These are phyloP conservation scores for Sherardia arvensis DNA, from an alignment of 257 asterid species.

Conservation along the genomic window DNA sequence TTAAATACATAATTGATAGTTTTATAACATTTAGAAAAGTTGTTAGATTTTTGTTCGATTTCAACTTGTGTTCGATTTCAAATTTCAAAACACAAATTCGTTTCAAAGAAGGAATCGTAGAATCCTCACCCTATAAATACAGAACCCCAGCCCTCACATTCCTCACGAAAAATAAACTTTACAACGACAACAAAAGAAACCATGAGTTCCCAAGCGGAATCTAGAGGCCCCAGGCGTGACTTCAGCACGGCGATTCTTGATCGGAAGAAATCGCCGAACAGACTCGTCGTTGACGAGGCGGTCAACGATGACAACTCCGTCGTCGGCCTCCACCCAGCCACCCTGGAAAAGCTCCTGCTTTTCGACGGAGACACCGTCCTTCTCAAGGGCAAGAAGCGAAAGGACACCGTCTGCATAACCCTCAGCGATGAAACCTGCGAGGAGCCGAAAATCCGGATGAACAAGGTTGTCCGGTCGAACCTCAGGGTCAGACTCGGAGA, in stretches of 20 bases:
- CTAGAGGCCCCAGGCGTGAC: slow-evolving; percentile 62
- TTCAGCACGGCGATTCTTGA: slow-evolving; percentile 77
- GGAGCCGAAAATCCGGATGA: not conserved
- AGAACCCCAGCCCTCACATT: not conserved
- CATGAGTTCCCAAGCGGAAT: not conserved
- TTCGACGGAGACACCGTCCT: slow-evolving; percentile 75
- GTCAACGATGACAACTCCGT: slow-evolving; percentile 63
- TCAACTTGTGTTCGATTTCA: not conserved
- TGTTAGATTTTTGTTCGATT: too few relatives aligned
- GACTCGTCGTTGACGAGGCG: slow-evolving; percentile 80
- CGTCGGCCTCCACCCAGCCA: slow-evolving; percentile 59
- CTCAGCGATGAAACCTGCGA: not conserved
- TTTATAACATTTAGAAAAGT: too few relatives aligned
- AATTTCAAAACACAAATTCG: not conserved
- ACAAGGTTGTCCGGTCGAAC: not conserved
- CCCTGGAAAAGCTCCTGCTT: slow-evolving; percentile 83
- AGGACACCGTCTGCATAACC: not conserved
- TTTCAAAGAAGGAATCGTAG: not conserved
- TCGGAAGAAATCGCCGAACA: slow-evolving; percentile 71
- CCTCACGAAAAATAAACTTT: not conserved
- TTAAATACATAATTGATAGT: too few relatives aligned
- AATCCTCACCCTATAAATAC: not conserved
- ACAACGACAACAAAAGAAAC: too few relatives aligned
- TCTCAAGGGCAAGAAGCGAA: slow-evolving; percentile 36
- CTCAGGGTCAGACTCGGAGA: not conserved